These are phyloP conservation scores for Verticillium nonalfalfae DNA, from an alignment of 2,329 filamentous ascomycete species.

Conservation along the genomic window DNA sequence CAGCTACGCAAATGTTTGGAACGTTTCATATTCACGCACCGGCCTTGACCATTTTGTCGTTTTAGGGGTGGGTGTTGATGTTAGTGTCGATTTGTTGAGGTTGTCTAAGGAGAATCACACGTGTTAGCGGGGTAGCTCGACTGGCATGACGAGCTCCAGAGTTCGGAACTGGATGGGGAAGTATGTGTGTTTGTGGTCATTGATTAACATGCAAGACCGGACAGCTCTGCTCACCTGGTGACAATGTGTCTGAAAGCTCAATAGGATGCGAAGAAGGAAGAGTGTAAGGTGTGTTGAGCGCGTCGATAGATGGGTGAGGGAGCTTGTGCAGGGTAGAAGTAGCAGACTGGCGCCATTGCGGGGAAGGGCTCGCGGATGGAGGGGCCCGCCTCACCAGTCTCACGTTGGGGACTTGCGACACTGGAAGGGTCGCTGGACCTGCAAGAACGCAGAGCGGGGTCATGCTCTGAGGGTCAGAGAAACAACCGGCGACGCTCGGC, in stretches of 20 bases:
- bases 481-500: neutral
- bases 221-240: neutral
- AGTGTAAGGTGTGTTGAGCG: neutral
- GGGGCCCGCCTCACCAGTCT: neutral
- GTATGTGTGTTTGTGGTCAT: neutral
- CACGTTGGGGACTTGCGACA: neutral
- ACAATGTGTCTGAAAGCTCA: neutral
- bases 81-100: constrained; percentile 6
- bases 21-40: constrained; percentile 32
- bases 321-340: neutral
- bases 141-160: neutral
- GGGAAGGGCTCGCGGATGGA: neutral
- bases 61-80: constrained; percentile 20
- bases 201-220: neutral
- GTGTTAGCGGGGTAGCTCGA: constrained; percentile 11
- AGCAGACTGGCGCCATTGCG: neutral
- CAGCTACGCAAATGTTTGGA: neutral
- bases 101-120: constrained; percentile 1
- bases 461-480: neutral
- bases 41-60: constrained; percentile 54
- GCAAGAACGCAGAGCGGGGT: neutral
- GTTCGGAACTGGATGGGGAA: neutral
- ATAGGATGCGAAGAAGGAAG: neutral
- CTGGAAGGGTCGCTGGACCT: neutral
- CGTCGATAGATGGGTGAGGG: neutral